Percentiles rank a stretch among this genome's conserved stretches.
phyloP scores from a whole-genome alignment of 805 yeast genomes.

The Barnettozyma californica region DNA sequence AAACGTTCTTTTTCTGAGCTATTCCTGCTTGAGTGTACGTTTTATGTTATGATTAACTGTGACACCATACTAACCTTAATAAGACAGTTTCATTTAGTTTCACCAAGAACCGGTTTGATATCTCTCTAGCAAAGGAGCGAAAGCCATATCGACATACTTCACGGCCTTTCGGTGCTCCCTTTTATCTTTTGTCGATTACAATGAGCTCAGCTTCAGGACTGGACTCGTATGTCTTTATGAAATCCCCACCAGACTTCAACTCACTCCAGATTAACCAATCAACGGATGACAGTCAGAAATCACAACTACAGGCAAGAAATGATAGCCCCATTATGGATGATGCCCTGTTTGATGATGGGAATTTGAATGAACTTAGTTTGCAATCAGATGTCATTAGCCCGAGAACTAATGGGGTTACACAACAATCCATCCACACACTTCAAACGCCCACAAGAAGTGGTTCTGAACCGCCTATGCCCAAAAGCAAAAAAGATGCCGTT shows the following conservation, averaged over 20 bases:
- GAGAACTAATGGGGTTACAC: not conserved
- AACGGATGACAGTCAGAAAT: not conserved
- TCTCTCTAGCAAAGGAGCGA: not conserved
- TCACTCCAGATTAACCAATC: not conserved
- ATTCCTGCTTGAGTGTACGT: not conserved
- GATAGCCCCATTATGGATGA: slow-evolving; percentile 1
- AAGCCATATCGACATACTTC: not conserved
- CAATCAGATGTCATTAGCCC: not conserved
- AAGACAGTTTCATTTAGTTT: not conserved
- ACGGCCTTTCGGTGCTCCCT: not conserved
- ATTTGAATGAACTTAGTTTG: not conserved
- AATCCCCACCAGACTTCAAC: slow-evolving; percentile 1
- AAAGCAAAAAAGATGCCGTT: not conserved
- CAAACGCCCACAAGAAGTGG: not conserved
- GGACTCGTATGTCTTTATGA: slow-evolving; percentile 1
- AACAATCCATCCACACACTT: not conserved
- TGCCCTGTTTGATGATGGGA: not conserved
- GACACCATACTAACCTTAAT: not conserved
- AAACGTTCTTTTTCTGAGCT: not conserved
- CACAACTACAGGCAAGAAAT: not conserved
- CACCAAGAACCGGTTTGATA: not conserved
- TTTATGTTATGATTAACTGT: not conserved
- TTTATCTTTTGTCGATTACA: not conserved
- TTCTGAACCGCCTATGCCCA: not conserved
- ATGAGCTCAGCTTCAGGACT: slow-evolving; percentile 1